A percentile compares a stretch with the other conserved stretches of the same genome.
These are phyloP conservation scores for Penicillium daleae DNA, from an alignment of 495 filamentous ascomycete genomes.

Conservation along the genomic window DNA sequence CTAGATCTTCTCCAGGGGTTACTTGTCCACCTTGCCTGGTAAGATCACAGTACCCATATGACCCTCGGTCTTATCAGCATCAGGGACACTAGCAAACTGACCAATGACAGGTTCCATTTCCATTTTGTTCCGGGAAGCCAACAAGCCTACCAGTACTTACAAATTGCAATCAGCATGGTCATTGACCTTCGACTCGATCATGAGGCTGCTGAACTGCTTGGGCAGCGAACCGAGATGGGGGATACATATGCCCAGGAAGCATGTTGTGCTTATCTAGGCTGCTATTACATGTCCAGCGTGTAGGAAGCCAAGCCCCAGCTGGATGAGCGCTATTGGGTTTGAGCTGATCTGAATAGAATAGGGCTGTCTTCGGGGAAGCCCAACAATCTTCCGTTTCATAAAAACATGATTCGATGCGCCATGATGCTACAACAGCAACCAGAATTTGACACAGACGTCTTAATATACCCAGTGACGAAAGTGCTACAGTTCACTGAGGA, in stretches of 20 bases:
- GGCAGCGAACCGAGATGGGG: background rate
- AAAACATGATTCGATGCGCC: background rate
- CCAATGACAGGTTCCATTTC: constrained; percentile 11
- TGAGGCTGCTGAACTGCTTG: background rate
- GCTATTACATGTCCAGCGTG: background rate
- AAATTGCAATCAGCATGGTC: constrained; percentile 28
- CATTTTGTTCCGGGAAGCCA: constrained; percentile 16
- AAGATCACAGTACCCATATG: background rate
- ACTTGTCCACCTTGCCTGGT: constrained; percentile 32
- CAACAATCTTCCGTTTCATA: background rate
- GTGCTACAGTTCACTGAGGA: background rate
- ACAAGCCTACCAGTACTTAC: constrained; percentile 23
- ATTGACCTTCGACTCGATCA: constrained; percentile 18
- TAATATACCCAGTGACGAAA: background rate
- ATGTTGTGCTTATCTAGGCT: background rate
- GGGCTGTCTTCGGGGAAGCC: background rate
- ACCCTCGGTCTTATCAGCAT: background rate
- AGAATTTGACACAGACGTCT: background rate
- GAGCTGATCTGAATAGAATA: background rate
- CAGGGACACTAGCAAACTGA: background rate
- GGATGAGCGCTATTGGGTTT: background rate
- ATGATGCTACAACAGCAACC: background rate
- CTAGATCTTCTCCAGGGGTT: constrained; percentile 33
- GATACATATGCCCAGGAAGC: background rate
- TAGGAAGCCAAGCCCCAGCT: background rate